phyloP scores from a whole-genome alignment of 1,139 yeast genomes.

The Suhomyces coccinellae region DNA sequence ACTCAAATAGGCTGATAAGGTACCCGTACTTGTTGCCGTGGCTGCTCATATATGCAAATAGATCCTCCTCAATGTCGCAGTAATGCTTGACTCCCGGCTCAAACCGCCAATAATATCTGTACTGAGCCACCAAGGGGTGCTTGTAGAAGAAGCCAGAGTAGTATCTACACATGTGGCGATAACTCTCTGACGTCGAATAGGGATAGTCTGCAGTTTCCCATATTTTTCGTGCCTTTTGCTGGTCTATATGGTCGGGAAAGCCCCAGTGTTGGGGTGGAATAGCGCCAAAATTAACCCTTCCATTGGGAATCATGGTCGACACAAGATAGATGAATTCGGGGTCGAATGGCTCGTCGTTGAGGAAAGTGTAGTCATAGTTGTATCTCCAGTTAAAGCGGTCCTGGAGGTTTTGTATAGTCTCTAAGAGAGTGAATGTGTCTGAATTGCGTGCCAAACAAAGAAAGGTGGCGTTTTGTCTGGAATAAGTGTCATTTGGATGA shows the following conservation, averaged over 20 bases:
- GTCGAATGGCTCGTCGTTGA: constrained; percentile 35
- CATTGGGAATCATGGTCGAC: constrained; percentile 22
- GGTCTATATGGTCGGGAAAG: constrained; percentile 32
- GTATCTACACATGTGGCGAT: constrained; percentile 41
- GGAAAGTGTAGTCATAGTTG: constrained; percentile 37
- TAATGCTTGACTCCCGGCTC: constrained; percentile 14
- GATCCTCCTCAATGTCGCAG: constrained; percentile 34
- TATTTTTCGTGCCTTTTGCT: constrained; percentile 18
- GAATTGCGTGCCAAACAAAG: constrained; percentile 16
- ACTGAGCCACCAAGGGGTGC: constrained; percentile 31
- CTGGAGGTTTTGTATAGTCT: constrained; percentile 22
- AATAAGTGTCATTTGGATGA: constrained; percentile 4
- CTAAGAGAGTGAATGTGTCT: constrained; percentile 16
- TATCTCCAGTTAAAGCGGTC: constrained; percentile 20
- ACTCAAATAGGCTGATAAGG: constrained; percentile 31
- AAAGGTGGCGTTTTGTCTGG: constrained; percentile 15
- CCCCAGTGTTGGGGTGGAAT: constrained; percentile 34
- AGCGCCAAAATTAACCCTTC: constrained; percentile 31
- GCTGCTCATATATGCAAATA: constrained; percentile 27
- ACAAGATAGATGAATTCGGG: constrained; percentile 26
- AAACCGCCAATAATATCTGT: constrained; percentile 38
- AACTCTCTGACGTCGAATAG: constrained; percentile 34
- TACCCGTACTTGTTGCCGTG: constrained; percentile 28
- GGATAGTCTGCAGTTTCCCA: constrained; percentile 9
- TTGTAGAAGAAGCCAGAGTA: constrained; percentile 36